Evolutionary conservation across 2,329 filamentous ascomycete genomes (phyloP).

Genomic region (Sarocladium kiliense): DNA sequence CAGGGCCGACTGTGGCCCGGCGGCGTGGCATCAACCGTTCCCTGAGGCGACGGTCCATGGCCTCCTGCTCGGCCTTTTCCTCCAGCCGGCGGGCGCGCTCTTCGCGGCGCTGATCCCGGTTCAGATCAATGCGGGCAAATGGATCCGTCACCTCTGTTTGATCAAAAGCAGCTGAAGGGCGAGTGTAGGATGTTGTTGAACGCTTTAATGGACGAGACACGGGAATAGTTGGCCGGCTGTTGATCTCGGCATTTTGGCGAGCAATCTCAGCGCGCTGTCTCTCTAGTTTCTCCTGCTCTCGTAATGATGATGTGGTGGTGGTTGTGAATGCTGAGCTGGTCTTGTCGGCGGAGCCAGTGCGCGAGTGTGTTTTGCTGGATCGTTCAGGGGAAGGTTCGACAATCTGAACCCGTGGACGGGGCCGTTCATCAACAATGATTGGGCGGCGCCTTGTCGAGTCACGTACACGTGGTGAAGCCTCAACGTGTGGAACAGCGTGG

Average conservation of each 20-base stretch:
- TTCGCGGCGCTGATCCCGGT: conserved; percentile 23
- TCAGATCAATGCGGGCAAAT: background rate
- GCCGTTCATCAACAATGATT: conserved; percentile 33
- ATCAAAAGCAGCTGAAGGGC: background rate
- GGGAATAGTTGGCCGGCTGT: conserved; percentile 28
- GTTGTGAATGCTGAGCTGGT: background rate
- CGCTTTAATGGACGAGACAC: conserved; percentile 18
- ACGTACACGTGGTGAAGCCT: conserved; percentile 17
- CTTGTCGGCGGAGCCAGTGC: background rate
- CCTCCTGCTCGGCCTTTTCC: conserved; percentile 30
- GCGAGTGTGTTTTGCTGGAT: background rate
- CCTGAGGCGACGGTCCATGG: conserved; percentile 31
- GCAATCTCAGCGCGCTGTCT: conserved; percentile 28
- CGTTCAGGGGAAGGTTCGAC: conserved; percentile 7
- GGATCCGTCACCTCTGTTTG: background rate
- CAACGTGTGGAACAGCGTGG: conserved; percentile 19
- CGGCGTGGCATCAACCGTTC: conserved; percentile 36
- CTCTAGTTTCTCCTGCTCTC: conserved; percentile 11
- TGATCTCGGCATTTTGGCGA: conserved; percentile 37
- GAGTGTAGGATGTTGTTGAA: conserved; percentile 18
- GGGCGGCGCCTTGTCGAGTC: conserved; percentile 23
- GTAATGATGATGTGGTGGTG: background rate
- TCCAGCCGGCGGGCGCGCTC: conserved; percentile 24
- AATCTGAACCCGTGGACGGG: conserved; percentile 12
- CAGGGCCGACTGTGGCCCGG: conserved; percentile 29